Evolutionary conservation across 805 yeast species (phyloP).

Genomic region (Kurtzmaniella cleridarum): DNA sequence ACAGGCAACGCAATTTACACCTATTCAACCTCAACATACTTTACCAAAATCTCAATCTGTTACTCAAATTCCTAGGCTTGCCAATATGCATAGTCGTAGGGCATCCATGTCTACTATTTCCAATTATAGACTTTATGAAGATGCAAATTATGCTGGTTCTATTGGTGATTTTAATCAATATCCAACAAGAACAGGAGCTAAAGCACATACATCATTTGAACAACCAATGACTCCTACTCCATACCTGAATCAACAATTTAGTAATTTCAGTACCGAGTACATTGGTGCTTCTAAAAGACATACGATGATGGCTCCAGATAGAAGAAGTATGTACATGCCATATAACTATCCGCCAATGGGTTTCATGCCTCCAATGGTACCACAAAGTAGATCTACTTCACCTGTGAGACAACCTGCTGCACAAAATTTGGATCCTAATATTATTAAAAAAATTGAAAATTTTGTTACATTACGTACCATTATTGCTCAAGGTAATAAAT

Average conservation of each 20-base stretch:
- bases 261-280: neutral
- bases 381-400: slow-evolving; percentile 4
- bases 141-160: too few species aligned
- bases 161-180: too few species aligned
- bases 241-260: too few species aligned
- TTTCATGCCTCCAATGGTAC: neutral
- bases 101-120: too few species aligned
- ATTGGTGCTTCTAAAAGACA: neutral
- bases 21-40: too few species aligned
- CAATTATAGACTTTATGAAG: too few species aligned
- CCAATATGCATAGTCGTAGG: too few species aligned
- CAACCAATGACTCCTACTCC: neutral
- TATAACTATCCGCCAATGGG: slow-evolving; percentile 1
- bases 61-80: too few species aligned
- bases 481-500: slow-evolving; percentile 38
- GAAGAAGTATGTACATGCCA: slow-evolving; percentile 7
- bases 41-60: too few species aligned
- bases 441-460: slow-evolving; percentile 27
- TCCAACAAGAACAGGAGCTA: neutral
- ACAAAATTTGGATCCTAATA: slow-evolving; percentile 6
- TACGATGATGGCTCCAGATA: neutral
- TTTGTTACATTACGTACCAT: slow-evolving; percentile 27
- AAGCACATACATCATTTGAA: neutral
- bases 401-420: slow-evolving; percentile 16
- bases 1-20: too few species aligned